Conservation (phyloP, 225 moss, liverwort and hornwort genomes). For the Pseudoscleropodium purum region DNA sequence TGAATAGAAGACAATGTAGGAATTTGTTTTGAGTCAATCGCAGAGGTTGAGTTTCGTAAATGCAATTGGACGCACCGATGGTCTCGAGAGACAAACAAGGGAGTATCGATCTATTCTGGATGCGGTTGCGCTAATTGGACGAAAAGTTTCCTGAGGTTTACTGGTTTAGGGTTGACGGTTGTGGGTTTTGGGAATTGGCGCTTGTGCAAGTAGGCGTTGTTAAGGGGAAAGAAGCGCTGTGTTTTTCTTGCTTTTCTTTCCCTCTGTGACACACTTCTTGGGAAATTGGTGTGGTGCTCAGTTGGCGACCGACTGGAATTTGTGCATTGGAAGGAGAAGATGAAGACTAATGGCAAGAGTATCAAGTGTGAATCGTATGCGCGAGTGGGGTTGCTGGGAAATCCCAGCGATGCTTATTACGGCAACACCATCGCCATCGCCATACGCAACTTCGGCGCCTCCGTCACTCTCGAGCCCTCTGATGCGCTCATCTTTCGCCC, state of each 20-base stretch:
- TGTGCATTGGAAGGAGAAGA: not conserved
- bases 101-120: not conserved
- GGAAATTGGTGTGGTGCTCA: not conserved
- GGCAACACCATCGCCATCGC: conserved; percentile 87
- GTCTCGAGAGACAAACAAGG: not conserved
- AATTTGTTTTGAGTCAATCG: not conserved
- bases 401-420: conserved; percentile 87
- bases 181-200: not conserved
- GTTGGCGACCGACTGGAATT: not conserved
- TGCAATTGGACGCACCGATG: not conserved
- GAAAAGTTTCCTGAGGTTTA: not conserved
- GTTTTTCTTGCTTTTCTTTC: not conserved
- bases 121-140: not conserved
- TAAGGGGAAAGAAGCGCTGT: not conserved
- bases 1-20: not conserved
- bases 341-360: conserved; percentile 3
- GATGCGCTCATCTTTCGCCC: conserved; percentile 41
- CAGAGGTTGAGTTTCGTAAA: not conserved
- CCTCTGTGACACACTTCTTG: not conserved
- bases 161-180: not conserved
- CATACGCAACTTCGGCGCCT: conserved; percentile 68
- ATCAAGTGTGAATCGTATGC: conserved; percentile 72
- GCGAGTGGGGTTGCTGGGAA: conserved; percentile 82
- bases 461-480: conserved; percentile 77
- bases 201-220: not conserved